phyloP scores from a whole-genome alignment of 768 basidiomycete species.

The Paxillus rubicundulus region DNA sequence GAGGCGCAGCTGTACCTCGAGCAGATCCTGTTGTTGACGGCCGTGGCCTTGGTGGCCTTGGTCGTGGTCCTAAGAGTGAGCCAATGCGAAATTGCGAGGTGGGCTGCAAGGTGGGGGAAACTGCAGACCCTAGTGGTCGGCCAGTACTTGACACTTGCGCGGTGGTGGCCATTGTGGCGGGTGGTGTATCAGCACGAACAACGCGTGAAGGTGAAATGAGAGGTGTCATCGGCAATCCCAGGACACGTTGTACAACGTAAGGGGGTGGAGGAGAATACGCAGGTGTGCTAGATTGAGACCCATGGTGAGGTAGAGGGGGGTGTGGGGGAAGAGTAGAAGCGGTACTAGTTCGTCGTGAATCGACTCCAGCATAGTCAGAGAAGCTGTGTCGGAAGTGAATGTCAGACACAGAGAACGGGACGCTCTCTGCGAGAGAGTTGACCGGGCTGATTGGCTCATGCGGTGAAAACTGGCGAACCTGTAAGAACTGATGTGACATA shows the following conservation, averaged over 20 bases:
- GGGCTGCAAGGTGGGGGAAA: neutral
- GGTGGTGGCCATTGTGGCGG: neutral
- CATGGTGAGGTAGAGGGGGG: conserved; percentile 36
- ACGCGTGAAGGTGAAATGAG: conserved; percentile 12
- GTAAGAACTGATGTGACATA: conserved; percentile 23
- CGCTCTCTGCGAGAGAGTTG: conserved; percentile 55
- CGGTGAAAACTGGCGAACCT: conserved; percentile 16
- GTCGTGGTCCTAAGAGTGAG: conserved; percentile 26
- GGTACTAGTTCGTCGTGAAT: conserved; percentile 33
- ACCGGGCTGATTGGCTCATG: conserved; percentile 32
- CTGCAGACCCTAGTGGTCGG: conserved; percentile 7
- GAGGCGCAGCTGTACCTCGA: conserved; percentile 19
- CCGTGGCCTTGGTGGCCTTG: conserved; percentile 30
- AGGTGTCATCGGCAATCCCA: conserved; percentile 26
- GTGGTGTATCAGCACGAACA: neutral
- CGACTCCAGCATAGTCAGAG: conserved; percentile 29
- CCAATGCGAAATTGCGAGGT: conserved; percentile 12
- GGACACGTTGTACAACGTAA: conserved; percentile 33
- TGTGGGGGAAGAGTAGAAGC: conserved; percentile 42
- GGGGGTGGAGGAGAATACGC: conserved; percentile 22
- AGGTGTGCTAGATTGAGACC: conserved; percentile 17
- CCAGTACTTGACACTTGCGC: neutral
- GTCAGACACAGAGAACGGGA: conserved; percentile 55
- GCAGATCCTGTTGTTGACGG: conserved; percentile 19
- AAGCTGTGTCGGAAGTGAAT: conserved; percentile 46